Conservation (phyloP, 257 asterid genomes). For the Knoxia roxburghii region DNA sequence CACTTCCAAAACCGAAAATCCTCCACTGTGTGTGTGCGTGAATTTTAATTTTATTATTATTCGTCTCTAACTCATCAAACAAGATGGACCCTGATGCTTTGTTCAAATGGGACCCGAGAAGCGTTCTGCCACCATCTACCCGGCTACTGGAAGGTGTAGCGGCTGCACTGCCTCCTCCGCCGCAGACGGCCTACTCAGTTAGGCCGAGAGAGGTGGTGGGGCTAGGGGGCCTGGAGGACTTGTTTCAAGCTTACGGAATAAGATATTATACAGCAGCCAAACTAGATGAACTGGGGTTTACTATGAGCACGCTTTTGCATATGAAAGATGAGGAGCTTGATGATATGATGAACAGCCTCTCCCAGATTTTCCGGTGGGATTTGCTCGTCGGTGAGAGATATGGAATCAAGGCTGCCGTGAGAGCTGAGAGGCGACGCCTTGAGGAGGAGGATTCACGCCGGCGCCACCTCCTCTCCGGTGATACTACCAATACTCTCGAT, state of each 20-base stretch:
- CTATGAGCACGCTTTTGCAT: constrained; percentile 82
- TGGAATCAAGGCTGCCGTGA: constrained; percentile 86
- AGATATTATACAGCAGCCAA: constrained; percentile 87
- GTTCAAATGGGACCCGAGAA: constrained; percentile 91
- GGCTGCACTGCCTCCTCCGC: constrained; percentile 33
- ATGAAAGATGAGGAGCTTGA: constrained; percentile 98
- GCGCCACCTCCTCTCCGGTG: constrained; percentile 65
- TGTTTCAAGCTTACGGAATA: constrained; percentile 85
- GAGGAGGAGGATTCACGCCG: constrained; percentile 77
- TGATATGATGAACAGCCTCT: constrained; percentile 90
- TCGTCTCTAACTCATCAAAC: background rate
- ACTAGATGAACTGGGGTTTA: constrained; percentile 85
- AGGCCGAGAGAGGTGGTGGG: constrained; percentile 62
- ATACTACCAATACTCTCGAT: constrained; percentile 68
- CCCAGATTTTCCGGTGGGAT: constrained; percentile 91
- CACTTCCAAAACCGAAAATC: no score
- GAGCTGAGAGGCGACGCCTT: constrained; percentile 86
- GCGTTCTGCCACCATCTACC: constrained; percentile 38
- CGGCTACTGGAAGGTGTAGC: constrained; percentile 62
- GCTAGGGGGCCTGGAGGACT: constrained; percentile 77
- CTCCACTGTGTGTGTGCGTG: background rate
- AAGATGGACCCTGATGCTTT: constrained; percentile 91
- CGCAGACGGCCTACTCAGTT: constrained; percentile 34
- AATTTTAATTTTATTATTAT: background rate
- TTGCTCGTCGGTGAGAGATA: constrained; percentile 93